Percentiles rank a stretch among this genome's conserved stretches.
Conservation (phyloP, 805 yeast species). For the Candida vartiovaarae region DNA sequence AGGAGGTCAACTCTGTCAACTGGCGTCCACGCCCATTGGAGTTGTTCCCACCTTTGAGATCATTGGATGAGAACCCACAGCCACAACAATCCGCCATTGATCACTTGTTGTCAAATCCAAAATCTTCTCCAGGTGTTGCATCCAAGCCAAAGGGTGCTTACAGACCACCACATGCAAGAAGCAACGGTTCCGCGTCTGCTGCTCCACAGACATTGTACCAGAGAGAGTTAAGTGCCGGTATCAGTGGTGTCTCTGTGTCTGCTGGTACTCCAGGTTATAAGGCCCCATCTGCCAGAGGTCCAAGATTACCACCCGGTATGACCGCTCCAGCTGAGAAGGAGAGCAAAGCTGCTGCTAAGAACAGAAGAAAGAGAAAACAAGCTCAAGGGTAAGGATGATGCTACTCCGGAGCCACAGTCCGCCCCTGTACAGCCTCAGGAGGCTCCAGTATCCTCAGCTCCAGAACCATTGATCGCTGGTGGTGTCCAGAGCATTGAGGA, state of each 20-base stretch:
- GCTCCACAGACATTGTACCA: slow-evolving; percentile 47
- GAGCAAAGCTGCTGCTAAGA: slow-evolving; percentile 62
- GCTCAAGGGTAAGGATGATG: slow-evolving; percentile 25
- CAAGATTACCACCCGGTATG: slow-evolving; percentile 52
- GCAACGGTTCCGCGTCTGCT: slow-evolving; percentile 26
- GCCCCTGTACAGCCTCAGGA: slow-evolving; percentile 8
- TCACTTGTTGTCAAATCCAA: slow-evolving; percentile 34
- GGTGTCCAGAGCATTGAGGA: slow-evolving; percentile 75
- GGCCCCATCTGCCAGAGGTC: slow-evolving; percentile 26
- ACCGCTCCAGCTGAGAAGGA: slow-evolving; percentile 38
- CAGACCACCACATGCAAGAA: slow-evolving; percentile 93
- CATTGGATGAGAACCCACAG: slow-evolving; percentile 45
- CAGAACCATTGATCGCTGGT: slow-evolving; percentile 38
- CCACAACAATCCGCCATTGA: slow-evolving; percentile 69
- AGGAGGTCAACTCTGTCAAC: slow-evolving; percentile 69
- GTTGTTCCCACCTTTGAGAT: slow-evolving; percentile 30
- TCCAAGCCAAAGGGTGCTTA: slow-evolving; percentile 82
- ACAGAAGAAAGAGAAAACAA: slow-evolving; percentile 68
- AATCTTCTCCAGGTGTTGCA: slow-evolving; percentile 24
- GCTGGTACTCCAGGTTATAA: slow-evolving; percentile 18
- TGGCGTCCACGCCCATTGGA: slow-evolving; percentile 63
- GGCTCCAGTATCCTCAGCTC: slow-evolving; percentile 2
- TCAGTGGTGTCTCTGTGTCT: slow-evolving; percentile 7
- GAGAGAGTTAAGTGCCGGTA: slow-evolving; percentile 37
- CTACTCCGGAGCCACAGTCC: slow-evolving; percentile 11